Conservation (phyloP, 306 rosid species). For the Delonix regia region DNA sequence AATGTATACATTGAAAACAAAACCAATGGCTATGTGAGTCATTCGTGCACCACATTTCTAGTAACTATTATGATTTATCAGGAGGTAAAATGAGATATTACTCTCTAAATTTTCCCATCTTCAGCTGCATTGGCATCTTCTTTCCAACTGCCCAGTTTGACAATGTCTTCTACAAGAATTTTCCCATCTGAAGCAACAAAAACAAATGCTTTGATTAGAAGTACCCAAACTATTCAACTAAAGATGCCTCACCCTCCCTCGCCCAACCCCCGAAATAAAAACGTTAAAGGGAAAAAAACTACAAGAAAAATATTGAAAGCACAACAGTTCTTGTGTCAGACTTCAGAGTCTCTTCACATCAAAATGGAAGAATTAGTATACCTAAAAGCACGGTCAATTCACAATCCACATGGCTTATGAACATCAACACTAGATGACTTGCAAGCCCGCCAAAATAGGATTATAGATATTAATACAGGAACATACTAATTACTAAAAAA, state of each 20-base stretch:
- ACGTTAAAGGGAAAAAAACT: no score
- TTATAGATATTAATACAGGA: not conserved
- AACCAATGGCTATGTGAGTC: conserved; percentile 25
- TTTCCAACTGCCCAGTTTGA: conserved; percentile 78
- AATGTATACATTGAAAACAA: conserved; percentile 32
- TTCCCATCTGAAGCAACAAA: conserved; percentile 75
- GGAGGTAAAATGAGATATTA: conserved; percentile 19
- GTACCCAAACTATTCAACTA: not conserved
- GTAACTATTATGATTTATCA: conserved; percentile 31
- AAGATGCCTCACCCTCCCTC: conserved; percentile 8
- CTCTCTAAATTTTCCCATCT: conserved; percentile 42
- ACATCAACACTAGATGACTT: not conserved
- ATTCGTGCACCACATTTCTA: conserved; percentile 21
- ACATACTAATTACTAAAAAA: not conserved
- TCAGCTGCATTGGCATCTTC: conserved; percentile 69
- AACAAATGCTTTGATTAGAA: not conserved
- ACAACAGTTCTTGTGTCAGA: not conserved
- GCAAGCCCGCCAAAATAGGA: not conserved
- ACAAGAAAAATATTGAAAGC: not conserved
- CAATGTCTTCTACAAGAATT: conserved; percentile 94
- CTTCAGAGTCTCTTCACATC: not conserved
- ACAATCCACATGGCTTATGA: not conserved
- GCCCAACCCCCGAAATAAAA: not conserved
- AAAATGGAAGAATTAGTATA: not conserved
- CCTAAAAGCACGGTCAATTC: not conserved